A percentile compares a stretch with the other conserved stretches of the same genome.
Conservation (phyloP, 2,329 filamentous ascomycete genomes). For the Aureobasidium pullulans region DNA sequence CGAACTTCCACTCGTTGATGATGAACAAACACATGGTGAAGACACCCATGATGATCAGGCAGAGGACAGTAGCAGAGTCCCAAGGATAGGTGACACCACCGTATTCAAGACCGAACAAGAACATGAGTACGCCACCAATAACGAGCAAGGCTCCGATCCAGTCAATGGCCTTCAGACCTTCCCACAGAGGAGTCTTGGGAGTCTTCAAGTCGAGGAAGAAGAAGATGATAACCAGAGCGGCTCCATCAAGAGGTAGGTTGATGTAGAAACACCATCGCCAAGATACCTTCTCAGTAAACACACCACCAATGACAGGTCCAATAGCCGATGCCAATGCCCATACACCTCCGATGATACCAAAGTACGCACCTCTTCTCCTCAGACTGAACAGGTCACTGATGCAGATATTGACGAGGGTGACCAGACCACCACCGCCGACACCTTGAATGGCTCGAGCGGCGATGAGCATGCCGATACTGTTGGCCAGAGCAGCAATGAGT, state of each 20-base stretch:
- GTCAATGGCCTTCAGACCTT: conserved; percentile 58
- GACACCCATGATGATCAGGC: conserved; percentile 15
- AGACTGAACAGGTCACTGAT: conserved; percentile 59
- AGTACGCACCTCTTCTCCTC: conserved; percentile 49
- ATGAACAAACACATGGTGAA: conserved; percentile 50
- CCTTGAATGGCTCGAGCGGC: conserved; percentile 56
- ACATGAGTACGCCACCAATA: conserved; percentile 73
- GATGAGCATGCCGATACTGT: conserved; percentile 56
- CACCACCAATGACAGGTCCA: conserved; percentile 62
- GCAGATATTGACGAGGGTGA: conserved; percentile 56
- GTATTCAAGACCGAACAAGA: conserved; percentile 78
- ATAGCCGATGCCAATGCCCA: conserved; percentile 59
- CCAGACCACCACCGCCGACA: conserved; percentile 55
- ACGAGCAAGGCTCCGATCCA: conserved; percentile 60
- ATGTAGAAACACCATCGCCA: conserved; percentile 41
- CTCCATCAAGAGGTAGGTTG: conserved; percentile 53
- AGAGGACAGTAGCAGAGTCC: conserved; percentile 59
- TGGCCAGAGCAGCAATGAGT: conserved; percentile 51
- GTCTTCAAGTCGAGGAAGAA: conserved; percentile 62
- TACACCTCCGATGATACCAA: conserved; percentile 58
- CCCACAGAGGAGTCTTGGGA: conserved; percentile 53
- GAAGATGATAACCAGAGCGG: conserved; percentile 51
- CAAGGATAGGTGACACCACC: conserved; percentile 71
- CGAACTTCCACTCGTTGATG: conserved; percentile 64
- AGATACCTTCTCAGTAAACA: conserved; percentile 49